These are phyloP conservation scores for Ophiostoma pallidulum DNA, from an alignment of 2,329 filamentous ascomycete species.

Conservation along the genomic window DNA sequence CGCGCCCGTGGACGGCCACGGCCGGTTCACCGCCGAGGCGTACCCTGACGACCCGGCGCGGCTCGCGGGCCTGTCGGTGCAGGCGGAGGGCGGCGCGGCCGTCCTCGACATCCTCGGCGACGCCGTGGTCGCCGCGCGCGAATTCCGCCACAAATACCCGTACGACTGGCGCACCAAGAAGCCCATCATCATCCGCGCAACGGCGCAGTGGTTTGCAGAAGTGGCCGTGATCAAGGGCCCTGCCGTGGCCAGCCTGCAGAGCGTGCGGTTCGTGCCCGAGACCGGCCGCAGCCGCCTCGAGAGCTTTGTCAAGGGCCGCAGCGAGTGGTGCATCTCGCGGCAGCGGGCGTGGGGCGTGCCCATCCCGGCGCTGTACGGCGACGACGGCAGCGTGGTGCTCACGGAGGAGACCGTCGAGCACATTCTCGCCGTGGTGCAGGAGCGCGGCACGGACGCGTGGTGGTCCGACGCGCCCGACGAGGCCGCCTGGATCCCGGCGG, in stretches of 20 bases:
- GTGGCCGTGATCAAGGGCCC: slow-evolving; percentile 70
- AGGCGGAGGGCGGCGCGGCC: slow-evolving; percentile 16
- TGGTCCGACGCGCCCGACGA: slow-evolving; percentile 78
- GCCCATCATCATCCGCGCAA: slow-evolving; percentile 83
- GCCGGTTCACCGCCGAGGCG: slow-evolving; percentile 70
- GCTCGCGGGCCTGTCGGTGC: slow-evolving; percentile 61
- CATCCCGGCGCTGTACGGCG: slow-evolving; percentile 81
- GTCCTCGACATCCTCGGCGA: slow-evolving; percentile 61
- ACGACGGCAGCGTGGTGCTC: slow-evolving; percentile 66
- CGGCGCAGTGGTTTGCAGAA: slow-evolving; percentile 96
- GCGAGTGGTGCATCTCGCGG: slow-evolving; percentile 95
- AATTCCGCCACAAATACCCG: slow-evolving; percentile 83
- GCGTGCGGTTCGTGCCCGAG: slow-evolving; percentile 71
- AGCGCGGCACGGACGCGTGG: slow-evolving; percentile 84
- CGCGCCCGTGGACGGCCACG: slow-evolving; percentile 75
- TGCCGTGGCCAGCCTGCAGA: slow-evolving; percentile 58
- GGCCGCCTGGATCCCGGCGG: slow-evolving; percentile 62
- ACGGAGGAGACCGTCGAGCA: slow-evolving; percentile 71
- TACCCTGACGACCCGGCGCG: slow-evolving; percentile 58
- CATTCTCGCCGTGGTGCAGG: slow-evolving; percentile 67
- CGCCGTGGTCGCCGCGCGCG: slow-evolving; percentile 59
- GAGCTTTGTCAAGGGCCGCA: slow-evolving; percentile 78
- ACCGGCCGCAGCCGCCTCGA: slow-evolving; percentile 64
- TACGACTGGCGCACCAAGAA: slow-evolving; percentile 97
- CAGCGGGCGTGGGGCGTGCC: slow-evolving; percentile 95